Evolutionary conservation across 805 yeast species (phyloP).

Genomic region (Zygoascus ofunaensis): DNA sequence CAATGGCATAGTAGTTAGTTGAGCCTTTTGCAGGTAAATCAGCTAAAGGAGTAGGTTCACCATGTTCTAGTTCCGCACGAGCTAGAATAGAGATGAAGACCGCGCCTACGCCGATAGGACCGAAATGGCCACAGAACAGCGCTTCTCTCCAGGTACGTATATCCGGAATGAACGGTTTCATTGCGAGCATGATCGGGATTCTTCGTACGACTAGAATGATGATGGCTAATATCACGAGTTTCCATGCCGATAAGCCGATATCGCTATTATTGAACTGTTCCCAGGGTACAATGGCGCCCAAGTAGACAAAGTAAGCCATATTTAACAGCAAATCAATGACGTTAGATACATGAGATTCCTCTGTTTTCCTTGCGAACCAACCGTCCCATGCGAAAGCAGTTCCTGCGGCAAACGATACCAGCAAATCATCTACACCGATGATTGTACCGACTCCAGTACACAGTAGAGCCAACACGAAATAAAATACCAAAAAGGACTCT

Average conservation of each 20-base stretch:
- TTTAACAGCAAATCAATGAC: constrained; percentile 80
- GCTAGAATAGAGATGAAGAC: constrained; percentile 76
- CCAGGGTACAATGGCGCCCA: constrained; percentile 92
- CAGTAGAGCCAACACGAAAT: constrained; percentile 68
- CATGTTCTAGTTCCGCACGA: constrained; percentile 57
- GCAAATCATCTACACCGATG: constrained; percentile 79
- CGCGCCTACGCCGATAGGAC: constrained; percentile 95
- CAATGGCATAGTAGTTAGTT: constrained; percentile 50
- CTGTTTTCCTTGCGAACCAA: constrained; percentile 72
- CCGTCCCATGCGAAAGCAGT: constrained; percentile 94
- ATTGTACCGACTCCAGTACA: constrained; percentile 87
- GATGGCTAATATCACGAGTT: constrained; percentile 64
- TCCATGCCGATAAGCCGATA: constrained; percentile 69
- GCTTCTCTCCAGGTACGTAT: constrained; percentile 91
- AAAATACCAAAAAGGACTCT: constrained; percentile 80
- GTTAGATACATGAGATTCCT: constrained; percentile 77
- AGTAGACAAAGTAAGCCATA: constrained; percentile 78
- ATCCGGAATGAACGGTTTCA: constrained; percentile 78
- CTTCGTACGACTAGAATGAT: constrained; percentile 69
- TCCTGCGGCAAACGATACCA: constrained; percentile 88
- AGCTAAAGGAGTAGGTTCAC: constrained; percentile 48
- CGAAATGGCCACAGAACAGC: constrained; percentile 87
- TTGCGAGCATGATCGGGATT: constrained; percentile 67
- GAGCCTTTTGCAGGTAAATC: constrained; percentile 38
- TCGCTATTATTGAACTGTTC: constrained; percentile 51